Conservation (phyloP, 371 early-diverging fungal genomes). For the Rhizopus arrhizus region DNA sequence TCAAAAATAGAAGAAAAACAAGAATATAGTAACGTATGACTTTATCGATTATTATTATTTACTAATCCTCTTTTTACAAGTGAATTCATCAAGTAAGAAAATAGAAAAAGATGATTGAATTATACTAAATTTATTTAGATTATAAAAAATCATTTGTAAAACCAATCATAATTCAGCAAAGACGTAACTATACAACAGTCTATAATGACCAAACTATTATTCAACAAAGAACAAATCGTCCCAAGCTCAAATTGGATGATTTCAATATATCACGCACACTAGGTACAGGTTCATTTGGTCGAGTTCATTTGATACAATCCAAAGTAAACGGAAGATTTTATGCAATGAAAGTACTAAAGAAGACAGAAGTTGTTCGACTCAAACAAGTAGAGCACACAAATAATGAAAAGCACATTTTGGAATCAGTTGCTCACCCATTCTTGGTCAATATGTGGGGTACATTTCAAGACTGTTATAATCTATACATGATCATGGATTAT, state of each 20-base stretch:
- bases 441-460: conserved; percentile 88
- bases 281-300: conserved; percentile 98
- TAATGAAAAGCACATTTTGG: conserved; percentile 91
- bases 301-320: conserved; percentile 90
- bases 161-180: background rate
- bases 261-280: conserved; percentile 76
- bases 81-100: too few relatives aligned
- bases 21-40: background rate
- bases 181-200: background rate
- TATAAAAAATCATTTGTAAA: background rate
- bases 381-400: conserved; percentile 96
- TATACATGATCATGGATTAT: conserved; percentile 97
- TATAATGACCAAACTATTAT: conserved; percentile 11
- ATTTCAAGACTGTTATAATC: conserved; percentile 84
- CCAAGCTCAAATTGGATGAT: conserved; percentile 66
- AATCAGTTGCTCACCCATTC: conserved; percentile 85
- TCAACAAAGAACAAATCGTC: conserved; percentile 20
- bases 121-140: too few relatives aligned
- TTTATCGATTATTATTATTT: background rate
- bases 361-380: conserved; percentile 84
- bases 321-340: conserved; percentile 72
- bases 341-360: conserved; percentile 93
- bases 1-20: background rate
- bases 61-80: background rate
- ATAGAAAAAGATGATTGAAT: too few relatives aligned